Evolutionary conservation across 1,139 yeast species (phyloP).

Genomic region (Pichia cactophila): DNA sequence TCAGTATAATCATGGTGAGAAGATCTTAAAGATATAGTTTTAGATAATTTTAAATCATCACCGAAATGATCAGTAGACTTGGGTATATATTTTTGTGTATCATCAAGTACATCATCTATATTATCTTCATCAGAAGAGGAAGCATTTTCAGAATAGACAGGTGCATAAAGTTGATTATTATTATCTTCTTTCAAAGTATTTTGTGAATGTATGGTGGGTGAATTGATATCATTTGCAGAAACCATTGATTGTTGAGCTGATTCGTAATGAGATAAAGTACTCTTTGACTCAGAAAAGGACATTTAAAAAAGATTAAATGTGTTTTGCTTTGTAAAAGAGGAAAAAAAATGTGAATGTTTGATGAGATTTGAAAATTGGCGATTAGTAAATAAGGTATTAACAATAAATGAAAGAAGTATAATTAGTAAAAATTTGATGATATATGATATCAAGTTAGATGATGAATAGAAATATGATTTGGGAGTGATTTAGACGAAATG

Average conservation of each 20-base stretch:
- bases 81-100: background rate
- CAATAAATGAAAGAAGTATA: too few relatives aligned
- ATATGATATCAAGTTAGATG: too few relatives aligned
- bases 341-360: too few relatives aligned
- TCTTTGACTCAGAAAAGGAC: slow-evolving; percentile 9
- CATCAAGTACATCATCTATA: background rate
- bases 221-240: background rate
- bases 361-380: too few relatives aligned
- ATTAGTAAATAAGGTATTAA: too few relatives aligned
- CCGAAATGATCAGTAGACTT: background rate
- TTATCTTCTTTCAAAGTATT: background rate
- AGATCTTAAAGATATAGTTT: slow-evolving; percentile 7
- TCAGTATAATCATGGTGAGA: background rate
- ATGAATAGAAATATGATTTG: too few relatives aligned
- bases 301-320: background rate
- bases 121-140: background rate
- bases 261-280: slow-evolving; percentile 10
- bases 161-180: background rate
- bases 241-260: slow-evolving; percentile 12
- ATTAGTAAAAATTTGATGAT: too few relatives aligned
- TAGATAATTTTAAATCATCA: background rate
- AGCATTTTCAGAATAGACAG: background rate
- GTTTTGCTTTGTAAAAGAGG: too few relatives aligned
- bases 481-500: too few relatives aligned
- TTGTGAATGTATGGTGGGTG: background rate